phyloP scores from a whole-genome alignment of 805 yeast species.

The Komagataella populi region DNA sequence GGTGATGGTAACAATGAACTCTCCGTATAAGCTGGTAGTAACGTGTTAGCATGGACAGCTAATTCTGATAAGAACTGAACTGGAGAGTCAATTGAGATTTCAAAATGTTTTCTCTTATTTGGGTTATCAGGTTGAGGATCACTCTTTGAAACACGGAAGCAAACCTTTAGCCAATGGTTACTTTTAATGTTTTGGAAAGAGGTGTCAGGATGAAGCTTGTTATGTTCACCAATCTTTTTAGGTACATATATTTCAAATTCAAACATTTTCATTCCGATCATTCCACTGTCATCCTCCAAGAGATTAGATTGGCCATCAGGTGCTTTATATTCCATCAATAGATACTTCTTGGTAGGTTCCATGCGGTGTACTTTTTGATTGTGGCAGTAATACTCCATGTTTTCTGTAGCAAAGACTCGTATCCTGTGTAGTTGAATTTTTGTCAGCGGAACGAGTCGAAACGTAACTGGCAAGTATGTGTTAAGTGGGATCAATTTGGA shows the following conservation, averaged over 20 bases:
- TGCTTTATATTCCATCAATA: conserved; percentile 73
- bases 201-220: conserved; percentile 73
- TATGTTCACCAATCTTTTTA: conserved; percentile 39
- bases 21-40: conserved; percentile 54
- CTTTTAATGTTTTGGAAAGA: conserved; percentile 67
- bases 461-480: conserved; percentile 71
- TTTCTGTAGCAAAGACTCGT: conserved; percentile 77
- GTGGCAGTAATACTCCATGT: conserved; percentile 78
- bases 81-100: conserved; percentile 90
- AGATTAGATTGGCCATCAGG: conserved; percentile 31
- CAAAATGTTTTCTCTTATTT: conserved; percentile 74
- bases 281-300: conserved; percentile 31
- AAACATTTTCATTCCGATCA: conserved; percentile 60
- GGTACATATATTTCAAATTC: conserved; percentile 86
- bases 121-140: conserved; percentile 33
- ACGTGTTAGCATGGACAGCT: conserved; percentile 72
- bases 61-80: conserved; percentile 65
- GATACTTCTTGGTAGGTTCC: conserved; percentile 76
- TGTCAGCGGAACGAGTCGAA: conserved; percentile 74
- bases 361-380: conserved; percentile 81
- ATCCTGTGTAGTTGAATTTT: conserved; percentile 81
- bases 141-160: conserved; percentile 62
- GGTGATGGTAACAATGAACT: conserved; percentile 9
- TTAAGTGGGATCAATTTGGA: conserved; percentile 81
- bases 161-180: conserved; percentile 91